Evolutionary conservation across 208 protist genomes (phyloP), one percentile per base, ranked within the genome.

Genomic region (Trypanosoma congolense): DNA sequence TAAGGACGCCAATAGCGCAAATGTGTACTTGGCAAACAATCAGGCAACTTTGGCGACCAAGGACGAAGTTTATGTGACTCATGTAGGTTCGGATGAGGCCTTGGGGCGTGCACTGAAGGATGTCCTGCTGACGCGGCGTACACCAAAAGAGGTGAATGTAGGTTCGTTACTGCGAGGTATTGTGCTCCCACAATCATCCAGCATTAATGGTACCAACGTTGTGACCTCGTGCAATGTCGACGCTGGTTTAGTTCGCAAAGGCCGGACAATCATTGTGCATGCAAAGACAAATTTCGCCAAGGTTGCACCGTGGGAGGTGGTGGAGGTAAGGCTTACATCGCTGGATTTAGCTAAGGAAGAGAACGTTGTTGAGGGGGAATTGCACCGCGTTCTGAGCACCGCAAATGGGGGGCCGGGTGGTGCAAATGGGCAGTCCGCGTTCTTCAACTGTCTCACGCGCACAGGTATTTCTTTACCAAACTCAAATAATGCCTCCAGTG

Each of bases 201-300:
- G 21, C n/a, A n/a, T 21, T 10, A 19, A 22, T n/a, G 26, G 6
- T 44, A 25, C 16, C 5, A 31, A 21, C 59, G 40, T 28, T 22
- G 79, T 77, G 45, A 65, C 62, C 2, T 58, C 59, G 25, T 92
- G 84, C 46, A 61, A 66, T 0, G 84, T 92, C 31, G 80, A 92
- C 48, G 75, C 75, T 9, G 84, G 84, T 6, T 51, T 92, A 25
- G 45, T 45, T 26, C 44, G 19, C 47, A 70, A 51, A 55, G 50
- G 58, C 21, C 47, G 60, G n/a, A 55, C 71, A 24, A 26, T 73
- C 51, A 61, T 84, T 2, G 48, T 90, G 21, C 70, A 73, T 30
- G 76, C 74, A 18, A 75, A 82, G 49, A 82, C 63, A n/a, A 87
- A 90, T 63, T 90, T 90, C 54, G 51, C 82, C 9, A 82, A 80